Evolutionary conservation across 2,329 filamentous ascomycete genomes (phyloP).

Genomic region (Pleoardoris graminearum): DNA sequence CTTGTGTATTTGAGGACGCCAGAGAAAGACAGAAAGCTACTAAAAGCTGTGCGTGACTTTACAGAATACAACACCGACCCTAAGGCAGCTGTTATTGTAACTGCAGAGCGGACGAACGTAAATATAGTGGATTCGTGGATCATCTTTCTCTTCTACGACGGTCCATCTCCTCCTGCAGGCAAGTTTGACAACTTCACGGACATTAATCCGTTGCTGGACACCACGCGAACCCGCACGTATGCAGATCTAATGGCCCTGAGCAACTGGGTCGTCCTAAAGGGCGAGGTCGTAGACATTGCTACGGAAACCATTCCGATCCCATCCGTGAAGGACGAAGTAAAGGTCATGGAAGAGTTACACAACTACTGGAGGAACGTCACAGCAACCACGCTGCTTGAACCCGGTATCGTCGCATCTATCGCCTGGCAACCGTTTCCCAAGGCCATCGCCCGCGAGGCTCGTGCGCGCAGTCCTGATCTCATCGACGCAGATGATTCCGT

Average conservation of each 20-base stretch:
- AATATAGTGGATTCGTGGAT: slow-evolving; percentile 37
- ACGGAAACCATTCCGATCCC: slow-evolving; percentile 41
- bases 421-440: slow-evolving; percentile 43
- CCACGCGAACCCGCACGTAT: slow-evolving; percentile 53
- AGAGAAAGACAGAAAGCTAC: slow-evolving; percentile 46
- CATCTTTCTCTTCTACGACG: slow-evolving; percentile 39
- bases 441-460: slow-evolving; percentile 28
- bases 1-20: slow-evolving; percentile 46
- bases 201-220: slow-evolving; percentile 51
- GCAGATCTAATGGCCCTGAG: slow-evolving; percentile 53
- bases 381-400: slow-evolving; percentile 27
- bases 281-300: slow-evolving; percentile 37
- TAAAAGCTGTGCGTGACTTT: slow-evolving; percentile 58
- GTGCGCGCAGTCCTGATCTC: slow-evolving; percentile 35
- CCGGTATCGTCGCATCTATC: slow-evolving; percentile 38
- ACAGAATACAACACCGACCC: slow-evolving; percentile 56
- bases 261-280: slow-evolving; percentile 46
- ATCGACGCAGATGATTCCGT: slow-evolving; percentile 47
- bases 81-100: slow-evolving; percentile 38
- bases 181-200: slow-evolving; percentile 62
- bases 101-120: slow-evolving; percentile 32
- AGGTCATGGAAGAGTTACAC: slow-evolving; percentile 36
- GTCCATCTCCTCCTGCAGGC: slow-evolving; percentile 50
- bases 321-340: slow-evolving; percentile 21
- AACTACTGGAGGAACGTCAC: slow-evolving; percentile 37